Conservation (phyloP, 208 protist species). For the Leishmania aethiopica region DNA sequence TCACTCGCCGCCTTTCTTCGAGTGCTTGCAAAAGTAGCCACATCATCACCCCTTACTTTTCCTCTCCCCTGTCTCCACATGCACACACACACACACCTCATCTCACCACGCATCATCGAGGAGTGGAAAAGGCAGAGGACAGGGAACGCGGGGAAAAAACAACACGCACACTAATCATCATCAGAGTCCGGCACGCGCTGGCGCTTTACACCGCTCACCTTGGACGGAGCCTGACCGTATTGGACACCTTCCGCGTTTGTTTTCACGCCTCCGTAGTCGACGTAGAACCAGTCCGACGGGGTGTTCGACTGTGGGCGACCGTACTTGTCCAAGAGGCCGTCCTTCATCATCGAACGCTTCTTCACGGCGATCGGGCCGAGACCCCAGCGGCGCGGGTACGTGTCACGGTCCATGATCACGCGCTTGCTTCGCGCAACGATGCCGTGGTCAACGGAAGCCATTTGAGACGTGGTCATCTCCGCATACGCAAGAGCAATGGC, state of each 20-base stretch:
- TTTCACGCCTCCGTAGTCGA: conserved; percentile 91
- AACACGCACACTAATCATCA: conserved; percentile 39
- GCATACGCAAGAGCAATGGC: conserved; percentile 98
- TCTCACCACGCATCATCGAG: background rate
- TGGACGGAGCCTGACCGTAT: conserved; percentile 68
- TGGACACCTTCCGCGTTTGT: conserved; percentile 86
- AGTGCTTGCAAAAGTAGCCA: background rate
- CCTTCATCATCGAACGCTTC: conserved; percentile 98
- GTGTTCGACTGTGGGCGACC: conserved; percentile 97
- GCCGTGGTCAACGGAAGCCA: conserved; percentile 97
- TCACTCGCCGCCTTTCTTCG: background rate
- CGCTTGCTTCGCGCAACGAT: conserved; percentile 99
- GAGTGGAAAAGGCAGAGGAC: background rate
- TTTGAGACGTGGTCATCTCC: conserved; percentile 98
- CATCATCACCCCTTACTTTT: background rate
- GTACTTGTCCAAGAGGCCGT: conserved; percentile 99
- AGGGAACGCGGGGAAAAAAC: background rate
- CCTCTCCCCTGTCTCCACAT: background rate
- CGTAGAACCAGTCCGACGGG: conserved; percentile 96
- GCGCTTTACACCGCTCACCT: conserved; percentile 51
- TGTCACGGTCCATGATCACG: conserved; percentile 99
- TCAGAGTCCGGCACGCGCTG: conserved; percentile 55
- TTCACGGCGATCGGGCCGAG: conserved; percentile 94
- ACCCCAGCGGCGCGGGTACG: conserved; percentile 99
- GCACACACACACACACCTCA: background rate